Base-by-base conservation (phyloP, 2,329 filamentous ascomycete genomes). In the Neonectria punicea region DNA sequence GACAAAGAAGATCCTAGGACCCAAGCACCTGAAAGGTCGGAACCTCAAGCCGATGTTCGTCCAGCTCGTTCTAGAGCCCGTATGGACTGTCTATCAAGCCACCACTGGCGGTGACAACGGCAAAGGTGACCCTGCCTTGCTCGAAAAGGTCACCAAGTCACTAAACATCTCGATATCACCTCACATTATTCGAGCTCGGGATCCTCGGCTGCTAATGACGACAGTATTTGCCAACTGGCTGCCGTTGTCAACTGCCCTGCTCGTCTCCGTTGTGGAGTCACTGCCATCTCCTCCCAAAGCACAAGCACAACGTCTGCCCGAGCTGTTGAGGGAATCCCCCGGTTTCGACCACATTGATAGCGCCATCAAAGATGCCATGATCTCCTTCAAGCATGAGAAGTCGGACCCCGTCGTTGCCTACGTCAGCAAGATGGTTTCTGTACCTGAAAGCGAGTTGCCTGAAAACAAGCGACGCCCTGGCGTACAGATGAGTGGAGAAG, bases 401-500 rank as follows among this genome's bases (percentile, higher is more conserved):
- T 85, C 89, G 0, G 91, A 92, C 62, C 94, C 95, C 0, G 89
- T 97, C 0, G 93, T 99, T 2, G 95, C 93, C 9, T 99, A 97
- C 70, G 93, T 99, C 66, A 98, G 95, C 81, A 99, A 99, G 78
- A 98, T 99, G 94, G 93, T 98, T 1, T 96, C 96, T 0, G 86
- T 99, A 13, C 95, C 94, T 0, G 93, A 97, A 75, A 98, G 93
- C 78, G 95, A 99, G 73, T 83, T 99, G 5, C 92, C 93, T 0
- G 89, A 95, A 57, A 97, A 97, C 78, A 97, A 92, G 78, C 87
- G 93, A 50, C 86, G 89, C 16, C 79, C 81, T 16, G 90, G 91
- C 16, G 41, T 47, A 0, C 89, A 90, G 47, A 86, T 98, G 74
- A 97, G 89, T 43, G 92, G 93, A 1, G 96, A 97, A 67, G 96